Percentiles rank a stretch among this genome's conserved stretches.
Evolutionary conservation across 2,329 filamentous ascomycete genomes (phyloP).

Genomic region (Ampelomyces quisqualis): DNA sequence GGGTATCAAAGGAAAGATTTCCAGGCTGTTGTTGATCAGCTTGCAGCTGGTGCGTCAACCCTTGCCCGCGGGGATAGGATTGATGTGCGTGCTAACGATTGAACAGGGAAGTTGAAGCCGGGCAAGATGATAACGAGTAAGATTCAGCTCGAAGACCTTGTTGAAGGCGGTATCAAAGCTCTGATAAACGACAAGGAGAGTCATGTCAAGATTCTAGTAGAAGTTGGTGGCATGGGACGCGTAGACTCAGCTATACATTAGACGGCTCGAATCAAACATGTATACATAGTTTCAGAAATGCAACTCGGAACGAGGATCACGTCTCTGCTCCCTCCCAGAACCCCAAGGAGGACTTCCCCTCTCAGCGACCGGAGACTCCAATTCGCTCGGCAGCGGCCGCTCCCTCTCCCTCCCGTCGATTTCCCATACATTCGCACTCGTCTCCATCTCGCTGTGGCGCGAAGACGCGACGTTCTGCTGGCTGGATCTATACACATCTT

Average conservation of each 20-base stretch:
- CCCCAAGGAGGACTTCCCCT: too few species aligned
- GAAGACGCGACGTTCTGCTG: neutral
- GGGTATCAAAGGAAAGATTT: slow-evolving; percentile 58
- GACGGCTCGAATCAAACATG: neutral
- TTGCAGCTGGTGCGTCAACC: slow-evolving; percentile 37
- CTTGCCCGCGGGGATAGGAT: neutral
- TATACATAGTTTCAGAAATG: too few species aligned
- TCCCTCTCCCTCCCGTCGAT: slow-evolving; percentile 9
- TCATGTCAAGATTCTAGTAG: slow-evolving; percentile 64
- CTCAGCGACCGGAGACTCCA: slow-evolving; percentile 5
- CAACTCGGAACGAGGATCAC: neutral
- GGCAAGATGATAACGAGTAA: slow-evolving; percentile 62
- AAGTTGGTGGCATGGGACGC: slow-evolving; percentile 35
- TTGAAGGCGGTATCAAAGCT: slow-evolving; percentile 59
- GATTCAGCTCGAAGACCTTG: slow-evolving; percentile 57
- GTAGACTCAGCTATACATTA: slow-evolving; percentile 14
- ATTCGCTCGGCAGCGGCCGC: neutral
- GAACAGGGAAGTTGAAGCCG: slow-evolving; percentile 52
- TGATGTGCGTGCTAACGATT: neutral
- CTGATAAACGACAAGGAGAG: slow-evolving; percentile 61
- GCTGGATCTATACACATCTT: slow-evolving; percentile 2
- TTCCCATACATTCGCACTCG: slow-evolving; percentile 15
- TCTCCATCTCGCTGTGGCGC: slow-evolving; percentile 10
- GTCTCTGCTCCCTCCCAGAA: neutral
- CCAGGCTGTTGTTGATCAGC: slow-evolving; percentile 57